phyloP scores from a whole-genome alignment of 306 rosid species.

The Prosopis cineraria region DNA sequence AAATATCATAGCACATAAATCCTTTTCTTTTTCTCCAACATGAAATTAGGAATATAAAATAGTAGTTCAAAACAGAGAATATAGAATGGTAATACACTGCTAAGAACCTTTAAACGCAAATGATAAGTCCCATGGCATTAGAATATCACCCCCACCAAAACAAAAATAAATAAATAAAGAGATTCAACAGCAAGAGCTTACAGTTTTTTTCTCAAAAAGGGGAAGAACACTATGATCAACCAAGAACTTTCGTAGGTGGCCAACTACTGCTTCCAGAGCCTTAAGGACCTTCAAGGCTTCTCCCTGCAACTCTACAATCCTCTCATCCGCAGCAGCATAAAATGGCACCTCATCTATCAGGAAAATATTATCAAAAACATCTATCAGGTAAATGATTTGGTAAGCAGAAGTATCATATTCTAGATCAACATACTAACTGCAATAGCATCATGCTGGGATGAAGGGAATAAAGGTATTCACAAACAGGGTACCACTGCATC shows the following conservation, averaged over 20 bases:
- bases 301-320: conserved; percentile 94
- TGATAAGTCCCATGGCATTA: not conserved
- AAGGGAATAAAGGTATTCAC: not conserved
- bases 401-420: not conserved
- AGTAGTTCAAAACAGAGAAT: conserved; percentile 7
- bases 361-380: not conserved
- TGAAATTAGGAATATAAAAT: not conserved
- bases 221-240: conserved; percentile 97
- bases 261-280: conserved; percentile 86
- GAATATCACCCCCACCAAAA: not conserved
- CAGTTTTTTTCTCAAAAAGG: conserved; percentile 86
- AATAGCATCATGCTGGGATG: not conserved
- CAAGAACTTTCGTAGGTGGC: conserved; percentile 91
- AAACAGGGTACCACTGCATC: not conserved
- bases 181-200: conserved; percentile 46
- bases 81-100: not conserved
- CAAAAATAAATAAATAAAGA: not conserved
- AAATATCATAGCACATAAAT: not conserved
- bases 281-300: conserved; percentile 84
- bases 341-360: conserved; percentile 83
- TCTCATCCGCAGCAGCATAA: conserved; percentile 87
- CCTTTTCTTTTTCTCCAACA: not conserved
- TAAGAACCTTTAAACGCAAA: conserved; percentile 6
- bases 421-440: not conserved
- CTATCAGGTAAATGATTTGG: conserved; percentile 25